Conservation (phyloP, 257 asterid species). For the Solanum etuberosum region DNA sequence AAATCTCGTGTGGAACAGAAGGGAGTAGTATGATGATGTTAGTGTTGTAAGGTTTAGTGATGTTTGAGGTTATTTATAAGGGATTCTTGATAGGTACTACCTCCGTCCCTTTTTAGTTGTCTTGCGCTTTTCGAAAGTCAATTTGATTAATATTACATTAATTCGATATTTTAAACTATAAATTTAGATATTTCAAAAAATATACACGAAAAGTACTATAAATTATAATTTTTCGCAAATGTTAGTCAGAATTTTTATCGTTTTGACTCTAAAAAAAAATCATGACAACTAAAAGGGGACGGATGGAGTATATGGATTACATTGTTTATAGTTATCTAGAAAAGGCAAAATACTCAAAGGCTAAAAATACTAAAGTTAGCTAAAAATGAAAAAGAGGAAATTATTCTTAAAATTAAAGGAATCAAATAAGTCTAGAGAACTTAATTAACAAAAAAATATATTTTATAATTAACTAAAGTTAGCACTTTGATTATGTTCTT, state of each 20-base stretch:
- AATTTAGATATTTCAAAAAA: background rate
- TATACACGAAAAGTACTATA: no score
- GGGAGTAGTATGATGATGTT: background rate
- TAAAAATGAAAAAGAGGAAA: constrained; percentile 16
- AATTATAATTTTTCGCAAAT: no score
- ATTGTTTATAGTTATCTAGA: constrained; percentile 1
- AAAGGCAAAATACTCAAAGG: background rate
- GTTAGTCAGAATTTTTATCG: no score
- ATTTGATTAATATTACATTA: background rate
- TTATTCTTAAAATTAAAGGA: background rate
- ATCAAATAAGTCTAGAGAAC: background rate
- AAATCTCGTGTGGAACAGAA: background rate
- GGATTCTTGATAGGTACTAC: constrained; percentile 9
- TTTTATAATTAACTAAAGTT: no score
- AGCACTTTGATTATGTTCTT: constrained; percentile 15
- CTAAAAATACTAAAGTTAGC: background rate
- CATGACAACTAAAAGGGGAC: no score
- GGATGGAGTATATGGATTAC: constrained; percentile 1
- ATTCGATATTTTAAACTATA: no score
- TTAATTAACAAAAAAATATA: background rate
- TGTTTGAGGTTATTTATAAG: constrained; percentile 45
- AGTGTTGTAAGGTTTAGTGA: constrained; percentile 2
- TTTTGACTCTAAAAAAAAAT: no score
- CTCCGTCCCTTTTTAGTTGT: background rate
- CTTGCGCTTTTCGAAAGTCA: background rate